Evolutionary conservation across 176 grass and related monocot species (phyloP), one percentile per base, ranked within the genome.

Genomic region (Leersia perrieri): DNA sequence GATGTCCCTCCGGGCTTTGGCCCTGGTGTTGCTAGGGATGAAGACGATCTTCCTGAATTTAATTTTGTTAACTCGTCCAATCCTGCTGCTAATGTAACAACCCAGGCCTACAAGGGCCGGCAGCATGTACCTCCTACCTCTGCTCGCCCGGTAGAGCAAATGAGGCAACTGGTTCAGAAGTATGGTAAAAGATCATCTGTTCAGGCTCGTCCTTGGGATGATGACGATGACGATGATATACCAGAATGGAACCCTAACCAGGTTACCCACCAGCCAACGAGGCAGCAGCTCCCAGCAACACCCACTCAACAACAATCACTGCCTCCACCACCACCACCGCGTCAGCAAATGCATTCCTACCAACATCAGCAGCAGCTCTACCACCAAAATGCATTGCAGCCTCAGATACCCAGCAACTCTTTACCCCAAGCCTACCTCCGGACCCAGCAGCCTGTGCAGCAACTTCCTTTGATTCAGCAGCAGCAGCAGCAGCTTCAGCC

Each of bases 1-100:
- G 96, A 95, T 87, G 96, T 83, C 39, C 96, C 96, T 11, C 95
- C 95, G 4, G 95, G 95, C 28, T 98, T 98, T 77, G 95, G 95
- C 38, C 95, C 92, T 9, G 83, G 80, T 73, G 80, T 90, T 81
- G 81, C 74, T 72, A 89, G 63, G 92, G 95, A 90, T 29, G 92
- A 89, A 27, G 88, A 89, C 5, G 88, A 89, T 90, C 88, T 90
- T 61, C 88, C 88, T 29, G 88, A 90, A 78, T 90, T 90, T 82
- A 86, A 90, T 73, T 90, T 86, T 90, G 88, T 90, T 86, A 78
- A 86, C 76, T 63, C 82, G 36, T 69, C 86, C 79, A 83, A 79
- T 60, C 57, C 78, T 14, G 82, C 78, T 90, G 88, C 83, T 82
- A 85, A 90, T 90, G 83, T 86, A 90, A 82, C 66, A 20, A 33